Evolutionary conservation across 2,329 filamentous ascomycete genomes (phyloP).

Genomic region (Penicillium sp.): DNA sequence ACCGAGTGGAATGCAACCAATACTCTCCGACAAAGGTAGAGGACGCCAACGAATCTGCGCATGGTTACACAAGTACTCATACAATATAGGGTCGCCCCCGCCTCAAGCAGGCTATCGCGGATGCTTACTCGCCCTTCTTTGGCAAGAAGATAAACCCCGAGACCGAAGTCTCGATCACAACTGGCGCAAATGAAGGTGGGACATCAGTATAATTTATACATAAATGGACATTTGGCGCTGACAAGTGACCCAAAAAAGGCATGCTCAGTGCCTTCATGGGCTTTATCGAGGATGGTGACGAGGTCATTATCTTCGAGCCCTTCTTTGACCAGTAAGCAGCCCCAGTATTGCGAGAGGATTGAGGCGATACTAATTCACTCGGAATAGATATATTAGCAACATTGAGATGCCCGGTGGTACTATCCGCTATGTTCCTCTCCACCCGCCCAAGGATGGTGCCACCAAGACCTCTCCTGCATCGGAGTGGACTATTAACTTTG

Average conservation of each 20-base stretch:
- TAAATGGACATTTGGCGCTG: constrained; percentile 1
- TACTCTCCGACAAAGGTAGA: constrained; percentile 84
- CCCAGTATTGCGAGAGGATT: not conserved
- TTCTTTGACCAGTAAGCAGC: constrained; percentile 85
- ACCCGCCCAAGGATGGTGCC: constrained; percentile 78
- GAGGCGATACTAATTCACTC: not conserved
- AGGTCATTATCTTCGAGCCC: constrained; percentile 96
- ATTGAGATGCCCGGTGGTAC: constrained; percentile 97
- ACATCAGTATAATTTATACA: not conserved
- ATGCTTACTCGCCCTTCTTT: constrained; percentile 89
- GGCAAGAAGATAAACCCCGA: constrained; percentile 79
- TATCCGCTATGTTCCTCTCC: constrained; percentile 92
- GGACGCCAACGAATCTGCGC: not conserved
- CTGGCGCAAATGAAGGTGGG: constrained; percentile 54
- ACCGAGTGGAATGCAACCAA: constrained; percentile 95
- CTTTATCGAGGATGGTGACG: constrained; percentile 89
- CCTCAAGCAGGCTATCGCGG: constrained; percentile 86
- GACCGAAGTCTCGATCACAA: constrained; percentile 92
- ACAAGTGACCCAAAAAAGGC: constrained; percentile 42
- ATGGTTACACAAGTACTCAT: constrained; percentile 9
- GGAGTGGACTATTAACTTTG: constrained; percentile 85
- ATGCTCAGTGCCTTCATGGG: constrained; percentile 98
- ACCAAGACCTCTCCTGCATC: constrained; percentile 76
- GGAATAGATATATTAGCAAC: constrained; percentile 78
- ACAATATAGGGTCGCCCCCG: constrained; percentile 68